Evolutionary conservation across 805 yeast genomes (phyloP), one percentile per base, ranked within the genome.

Genomic region (Scheffersomyces stipitis): DNA sequence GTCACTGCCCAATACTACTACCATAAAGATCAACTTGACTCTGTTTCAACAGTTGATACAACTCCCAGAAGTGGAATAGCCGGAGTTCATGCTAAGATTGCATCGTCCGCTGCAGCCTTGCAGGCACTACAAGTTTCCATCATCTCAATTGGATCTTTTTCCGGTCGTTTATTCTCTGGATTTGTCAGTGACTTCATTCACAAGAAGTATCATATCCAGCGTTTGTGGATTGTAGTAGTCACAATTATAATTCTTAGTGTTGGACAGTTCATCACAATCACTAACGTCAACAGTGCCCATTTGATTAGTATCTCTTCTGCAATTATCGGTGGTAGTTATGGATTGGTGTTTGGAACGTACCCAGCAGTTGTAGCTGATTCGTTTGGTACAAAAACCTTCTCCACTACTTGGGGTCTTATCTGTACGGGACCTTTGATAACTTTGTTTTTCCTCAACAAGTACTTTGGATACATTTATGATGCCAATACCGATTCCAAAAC

Each of bases 281-380:
- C 41, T 20, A 58, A 62, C 32, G 51, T 51, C 9, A 50, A 56
- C 31, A 55, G 54, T 34, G 40, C 56, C 7, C 39, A 61, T 3
- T 60, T 70, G 18, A 57, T 84, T 3, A 59, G 74, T 0, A 9
- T 73, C 2, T 60, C 82, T 2, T 81, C 89, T 0, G 60, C 71
- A 3, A 51, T 80, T 4, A 69, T 78, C 36, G 93, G 93, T 0
- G 64, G 70, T 22, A 73, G 86, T 15, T 85, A 82, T 60, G 95
- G 95, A 0, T 66, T 83, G 18, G 59, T 78, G 3, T 83, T 81
- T 61, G 91, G 91, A 0, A 76, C 83, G 0, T 81, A 80, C 54
- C 95, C 95, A 3, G 83, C 90, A 1, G 71, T 83, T 2, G 70
- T 83, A 18, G 89, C 89, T 0, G 95, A 85, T 44, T 64, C 69